Evolutionary conservation across 2,329 filamentous ascomycete species (phyloP), one percentile per base, ranked within the genome.

Genomic region (Bipolaris victoriae): DNA sequence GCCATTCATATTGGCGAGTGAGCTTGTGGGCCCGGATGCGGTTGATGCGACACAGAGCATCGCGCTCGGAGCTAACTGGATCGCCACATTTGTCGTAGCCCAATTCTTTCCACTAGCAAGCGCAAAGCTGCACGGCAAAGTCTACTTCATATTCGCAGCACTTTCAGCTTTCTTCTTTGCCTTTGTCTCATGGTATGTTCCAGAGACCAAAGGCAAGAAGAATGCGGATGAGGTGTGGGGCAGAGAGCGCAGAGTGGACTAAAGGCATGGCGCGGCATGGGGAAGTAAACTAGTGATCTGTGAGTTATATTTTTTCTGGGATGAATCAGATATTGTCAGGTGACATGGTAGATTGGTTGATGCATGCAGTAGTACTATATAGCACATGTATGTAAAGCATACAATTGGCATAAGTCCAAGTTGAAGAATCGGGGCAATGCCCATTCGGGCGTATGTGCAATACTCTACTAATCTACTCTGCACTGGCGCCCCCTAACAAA

Each of bases 41-140:
- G 92, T 97, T 0, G 93, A 94, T 1, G 92, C 94, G 0, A 90
- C 92, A 0, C 95, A 99, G 76, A 93, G 90, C 56, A 96, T 92
- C 85, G 90, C 89, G 0, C 78, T 98, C 22, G 91, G 87, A 1
- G 89, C 91, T 13, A 98, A 95, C 76, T 98, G 96, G 82, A 82
- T 91, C 24, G 90, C 92, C 0, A 98, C 94, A 0, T 98, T 97
- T 71, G 67, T 96, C 20, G 92, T 99, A 2, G 93, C 94, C 0
- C 92, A 97, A 68, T 96, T 97, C 78, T 97, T 99, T 81, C 94
- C 95, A 0, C 84, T 97, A 18, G 77, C 96, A 59, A 96, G 96
- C 71, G 85, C 86, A 41, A 85, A 84, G 3, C 78, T 97, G 49
- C 93, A 88, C 3, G 93, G 94, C 1, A 90, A 89, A 80, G 90